phyloP scores from a whole-genome alignment of 106 monocot species.

The Dendrobium chrysotoxum region DNA sequence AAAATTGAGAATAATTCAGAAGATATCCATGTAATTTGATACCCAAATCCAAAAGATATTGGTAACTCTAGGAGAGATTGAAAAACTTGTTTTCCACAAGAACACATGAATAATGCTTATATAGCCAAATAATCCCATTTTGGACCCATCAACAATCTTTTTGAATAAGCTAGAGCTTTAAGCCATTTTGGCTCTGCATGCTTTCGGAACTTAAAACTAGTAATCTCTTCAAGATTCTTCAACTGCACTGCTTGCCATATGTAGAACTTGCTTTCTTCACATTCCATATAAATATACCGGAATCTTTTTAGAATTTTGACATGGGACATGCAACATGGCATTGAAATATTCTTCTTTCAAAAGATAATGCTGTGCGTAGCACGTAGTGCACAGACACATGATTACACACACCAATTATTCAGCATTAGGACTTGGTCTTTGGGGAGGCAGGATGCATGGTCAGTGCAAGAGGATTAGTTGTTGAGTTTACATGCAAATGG shows the following conservation, averaged over 20 bases:
- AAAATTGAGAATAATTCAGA: not conserved
- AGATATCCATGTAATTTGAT: not conserved
- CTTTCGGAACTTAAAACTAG: not conserved
- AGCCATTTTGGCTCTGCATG: not conserved
- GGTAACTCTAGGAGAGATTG: not conserved
- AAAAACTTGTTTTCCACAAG: not conserved
- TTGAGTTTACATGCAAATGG: too few species aligned
- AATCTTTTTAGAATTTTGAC: not conserved
- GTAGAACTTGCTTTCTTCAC: not conserved
- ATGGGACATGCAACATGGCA: too few species aligned
- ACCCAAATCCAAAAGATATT: not conserved
- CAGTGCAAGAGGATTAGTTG: too few species aligned
- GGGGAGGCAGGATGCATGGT: too few species aligned
- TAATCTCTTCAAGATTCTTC: not conserved
- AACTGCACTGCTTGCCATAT: not conserved
- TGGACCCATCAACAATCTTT: not conserved
- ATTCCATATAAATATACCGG: not conserved
- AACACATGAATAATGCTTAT: constrained; percentile 1
- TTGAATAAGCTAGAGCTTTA: not conserved
- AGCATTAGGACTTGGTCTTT: too few species aligned
- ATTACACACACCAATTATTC: too few species aligned
- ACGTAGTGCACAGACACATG: too few species aligned
- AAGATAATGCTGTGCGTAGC: too few species aligned
- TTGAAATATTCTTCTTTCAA: too few species aligned
- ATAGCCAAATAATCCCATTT: not conserved